Base-by-base conservation (phyloP, 495 filamentous ascomycete genomes). In the Aspergillus cristatus region DNA sequence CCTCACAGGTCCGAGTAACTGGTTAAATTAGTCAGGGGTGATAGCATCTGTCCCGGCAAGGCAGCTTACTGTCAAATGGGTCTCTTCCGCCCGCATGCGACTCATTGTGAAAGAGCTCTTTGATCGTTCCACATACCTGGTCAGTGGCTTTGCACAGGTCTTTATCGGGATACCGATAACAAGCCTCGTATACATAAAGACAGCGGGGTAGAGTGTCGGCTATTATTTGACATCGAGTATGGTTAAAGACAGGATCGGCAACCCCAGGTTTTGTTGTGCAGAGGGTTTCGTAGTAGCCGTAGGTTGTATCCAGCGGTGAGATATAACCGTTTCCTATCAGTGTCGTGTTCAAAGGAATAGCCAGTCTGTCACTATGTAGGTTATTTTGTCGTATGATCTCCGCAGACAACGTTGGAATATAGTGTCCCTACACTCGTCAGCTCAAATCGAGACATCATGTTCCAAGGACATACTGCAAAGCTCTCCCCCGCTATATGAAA, bases 251-350 rank as follows among this genome's bases (percentile, higher is more conserved):
- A 14, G 63, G 63, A n/a, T 42, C 37, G 3, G 44, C 14, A 34
- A 67, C 47, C 14, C 56, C 58, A 2, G 63, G 63, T 31, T 68
- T 67, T 2, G 61, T 65, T 0, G 59, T 65, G 43, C 65, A 67
- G 10, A 67, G 58, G 0, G 65, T 67, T 45, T 67, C 63, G 57
- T 59, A 68, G 41, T 67, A 64, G 13, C 65, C 63, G 34, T 53
- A 68, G 7, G 28, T 32, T 0, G 47, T 40, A 32, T 65, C 54
- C 15, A 47, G 50, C 2, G 51, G 57, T 1, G 61, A 67, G 35
- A 67, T 55, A 34, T 30, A 57, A 2, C 54, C 62, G 35, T 69
- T 61, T 14, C 65, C 63, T 2, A 67, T 43, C n/a, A 65, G 39
- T 15, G 57, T 54, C 3, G 65, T 64, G n/a, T 50, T 32, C 0